Base-by-base conservation (phyloP, 1,284 basidiomycete genomes). In the Melampsora americana region DNA sequence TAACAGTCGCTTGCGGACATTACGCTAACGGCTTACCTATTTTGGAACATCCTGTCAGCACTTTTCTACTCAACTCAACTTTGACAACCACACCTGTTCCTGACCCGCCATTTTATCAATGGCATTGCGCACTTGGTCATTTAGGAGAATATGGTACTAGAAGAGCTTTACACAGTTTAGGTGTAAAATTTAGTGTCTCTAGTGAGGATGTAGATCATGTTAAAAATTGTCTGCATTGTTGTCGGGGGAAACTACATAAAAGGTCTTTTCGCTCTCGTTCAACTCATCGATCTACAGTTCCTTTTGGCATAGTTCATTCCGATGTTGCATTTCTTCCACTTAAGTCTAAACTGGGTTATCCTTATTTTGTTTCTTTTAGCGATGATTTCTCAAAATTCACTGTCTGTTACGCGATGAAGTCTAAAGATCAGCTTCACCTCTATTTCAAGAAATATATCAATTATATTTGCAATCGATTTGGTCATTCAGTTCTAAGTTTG, bases 361-460 rank as follows among this genome's bases (percentile, higher is more conserved):
- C 44, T 14, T 69, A 69, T 32, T 60, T 59, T 60, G 53, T 69
- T 7, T 59, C 68, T 16, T 69, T 69, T 26, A 42, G 53, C 16
- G 53, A 69, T 32, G 53, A 69, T 56, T 69, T 7, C 44, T 69
- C 68, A 5, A 69, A 69, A 69, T 69, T 5, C 42, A 14, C 44
- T 42, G 26, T 26, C 7, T 3, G 53, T 69, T 26, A 75, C n/a
- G n/a, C n/a, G n/a, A n/a, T n/a, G n/a, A n/a, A n/a, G n/a, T n/a
- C n/a, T n/a, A n/a, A n/a, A n/a, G n/a, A n/a, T n/a, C n/a, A n/a
- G n/a, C n/a, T n/a, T n/a, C n/a, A n/a, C n/a, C n/a, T n/a, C n/a
- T n/a, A 82, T 9, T 83, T 85, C 77, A 79, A 80, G 65, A 50
- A 76, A 2, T 85, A 80, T 79, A 20, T 48, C 20, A 48, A 48